A percentile compares a stretch with the other conserved stretches of the same genome.
These are phyloP conservation scores for Rhodotorula mucilaginosa DNA, from an alignment of 1,284 basidiomycete species.

Conservation along the genomic window DNA sequence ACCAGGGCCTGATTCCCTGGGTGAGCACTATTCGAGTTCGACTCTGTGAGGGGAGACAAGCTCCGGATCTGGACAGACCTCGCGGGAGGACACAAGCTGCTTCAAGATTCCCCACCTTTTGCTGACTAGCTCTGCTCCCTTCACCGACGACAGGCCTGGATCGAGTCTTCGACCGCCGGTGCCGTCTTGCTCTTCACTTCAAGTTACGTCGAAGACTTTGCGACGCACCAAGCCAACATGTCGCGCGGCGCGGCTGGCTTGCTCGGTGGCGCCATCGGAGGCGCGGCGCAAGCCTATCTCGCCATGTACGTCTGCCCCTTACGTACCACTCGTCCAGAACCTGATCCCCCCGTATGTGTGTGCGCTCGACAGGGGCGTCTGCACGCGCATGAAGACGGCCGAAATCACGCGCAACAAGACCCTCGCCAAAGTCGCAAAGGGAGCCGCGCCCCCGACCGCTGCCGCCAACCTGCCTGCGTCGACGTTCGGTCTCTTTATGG, in stretches of 20 bases:
- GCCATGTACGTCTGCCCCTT: conserved; percentile 63
- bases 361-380: conserved; percentile 33
- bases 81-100: neutral
- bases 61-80: neutral
- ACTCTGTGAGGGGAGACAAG: neutral
- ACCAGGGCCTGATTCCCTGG: conserved; percentile 98
- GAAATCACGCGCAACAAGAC: conserved; percentile 97
- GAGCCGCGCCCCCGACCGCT: conserved; percentile 4
- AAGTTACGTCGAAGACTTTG: conserved; percentile 79
- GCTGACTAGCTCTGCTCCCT: neutral
- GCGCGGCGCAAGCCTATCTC: conserved; percentile 95
- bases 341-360: neutral
- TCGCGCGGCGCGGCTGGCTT: conserved; percentile 80
- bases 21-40: conserved; percentile 46
- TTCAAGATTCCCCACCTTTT: neutral
- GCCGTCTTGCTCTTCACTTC: conserved; percentile 93
- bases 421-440: conserved; percentile 53
- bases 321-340: neutral
- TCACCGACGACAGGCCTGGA: conserved; percentile 27
- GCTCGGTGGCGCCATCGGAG: conserved; percentile 93
- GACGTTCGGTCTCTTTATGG: conserved; percentile 77
- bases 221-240: conserved; percentile 60
- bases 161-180: conserved; percentile 85
- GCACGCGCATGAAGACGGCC: conserved; percentile 53
- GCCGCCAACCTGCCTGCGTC: conserved; percentile 51